Conservation (phyloP, 2,329 filamentous ascomycete genomes). For the Alternaria consortialis region DNA sequence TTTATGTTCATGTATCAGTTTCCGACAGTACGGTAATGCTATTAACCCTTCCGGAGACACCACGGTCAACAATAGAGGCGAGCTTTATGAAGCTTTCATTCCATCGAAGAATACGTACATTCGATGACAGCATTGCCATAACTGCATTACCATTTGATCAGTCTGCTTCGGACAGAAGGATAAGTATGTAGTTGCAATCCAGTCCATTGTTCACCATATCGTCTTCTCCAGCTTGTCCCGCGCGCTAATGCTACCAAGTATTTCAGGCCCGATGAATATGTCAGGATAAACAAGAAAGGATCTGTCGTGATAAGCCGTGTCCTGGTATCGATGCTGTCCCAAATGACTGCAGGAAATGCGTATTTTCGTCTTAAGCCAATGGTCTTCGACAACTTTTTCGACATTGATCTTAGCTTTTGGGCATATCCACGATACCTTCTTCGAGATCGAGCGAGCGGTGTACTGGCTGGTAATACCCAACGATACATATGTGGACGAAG, state of each 20-base stretch:
- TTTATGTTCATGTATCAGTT: neutral
- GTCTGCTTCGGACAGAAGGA: slow-evolving; percentile 27
- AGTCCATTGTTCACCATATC: slow-evolving; percentile 29
- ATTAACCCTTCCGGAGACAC: neutral
- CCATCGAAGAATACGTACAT: slow-evolving; percentile 32
- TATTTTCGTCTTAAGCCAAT: slow-evolving; percentile 45
- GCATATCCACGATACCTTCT: slow-evolving; percentile 46
- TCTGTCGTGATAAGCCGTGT: slow-evolving; percentile 33
- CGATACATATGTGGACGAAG: slow-evolving; percentile 30
- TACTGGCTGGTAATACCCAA: slow-evolving; percentile 43
- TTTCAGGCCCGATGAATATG: slow-evolving; percentile 28
- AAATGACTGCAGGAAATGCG: slow-evolving; percentile 36
- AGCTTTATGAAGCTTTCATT: slow-evolving; percentile 24
- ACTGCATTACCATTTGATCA: slow-evolving; percentile 27
- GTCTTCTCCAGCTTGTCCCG: slow-evolving; percentile 16
- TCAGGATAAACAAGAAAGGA: slow-evolving; percentile 47
- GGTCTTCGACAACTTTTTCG: slow-evolving; percentile 38
- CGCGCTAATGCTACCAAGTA: slow-evolving; percentile 27
- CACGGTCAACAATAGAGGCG: neutral
- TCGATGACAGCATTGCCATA: slow-evolving; percentile 22
- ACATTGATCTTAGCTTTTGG: slow-evolving; percentile 42
- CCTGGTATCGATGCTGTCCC: slow-evolving; percentile 38
- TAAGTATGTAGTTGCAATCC: slow-evolving; percentile 36
- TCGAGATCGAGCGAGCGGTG: slow-evolving; percentile 44
- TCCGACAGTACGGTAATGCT: neutral